phyloP scores from a whole-genome alignment of 2,329 filamentous ascomycete genomes.

The Thielaviopsis ethacetica region DNA sequence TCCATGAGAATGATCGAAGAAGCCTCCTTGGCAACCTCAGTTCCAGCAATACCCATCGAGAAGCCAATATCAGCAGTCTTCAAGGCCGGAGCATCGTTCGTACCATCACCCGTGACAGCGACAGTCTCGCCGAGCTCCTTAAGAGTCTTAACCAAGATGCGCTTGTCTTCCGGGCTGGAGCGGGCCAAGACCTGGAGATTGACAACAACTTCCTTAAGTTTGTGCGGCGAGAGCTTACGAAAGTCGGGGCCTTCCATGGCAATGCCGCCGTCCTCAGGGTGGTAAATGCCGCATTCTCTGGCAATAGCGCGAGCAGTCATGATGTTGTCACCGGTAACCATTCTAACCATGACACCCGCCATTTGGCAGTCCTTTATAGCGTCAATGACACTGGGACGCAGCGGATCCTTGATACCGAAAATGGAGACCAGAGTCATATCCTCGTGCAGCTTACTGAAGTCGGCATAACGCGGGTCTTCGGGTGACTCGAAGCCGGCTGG shows the following conservation, averaged over 20 bases:
- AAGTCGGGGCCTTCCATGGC: constrained; percentile 56
- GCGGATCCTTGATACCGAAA: constrained; percentile 55
- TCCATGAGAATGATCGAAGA: constrained; percentile 46
- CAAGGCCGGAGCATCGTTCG: constrained; percentile 43
- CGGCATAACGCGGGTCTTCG: constrained; percentile 24
- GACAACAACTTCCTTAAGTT: constrained; percentile 42
- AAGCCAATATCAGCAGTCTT: constrained; percentile 47
- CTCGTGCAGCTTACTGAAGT: constrained; percentile 38
- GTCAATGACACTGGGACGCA: constrained; percentile 45
- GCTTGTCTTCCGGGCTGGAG: constrained; percentile 51
- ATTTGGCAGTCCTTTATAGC: constrained; percentile 47
- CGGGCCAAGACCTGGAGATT: constrained; percentile 46
- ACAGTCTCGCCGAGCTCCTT: constrained; percentile 45
- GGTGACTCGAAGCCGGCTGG: constrained; percentile 36
- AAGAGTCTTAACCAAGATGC: constrained; percentile 42
- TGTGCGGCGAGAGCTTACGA: constrained; percentile 39
- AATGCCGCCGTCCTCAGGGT: constrained; percentile 31
- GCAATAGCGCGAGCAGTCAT: constrained; percentile 60
- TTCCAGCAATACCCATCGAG: constrained; percentile 45
- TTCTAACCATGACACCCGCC: constrained; percentile 51
- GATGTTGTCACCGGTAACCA: constrained; percentile 60
- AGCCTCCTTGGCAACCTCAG: constrained; percentile 46
- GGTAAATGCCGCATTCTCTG: constrained; percentile 53
- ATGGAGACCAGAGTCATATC: constrained; percentile 58
- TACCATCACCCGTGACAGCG: constrained; percentile 44